phyloP scores from a whole-genome alignment of 129 eudicot species.

The Dittrichia graveolens region DNA sequence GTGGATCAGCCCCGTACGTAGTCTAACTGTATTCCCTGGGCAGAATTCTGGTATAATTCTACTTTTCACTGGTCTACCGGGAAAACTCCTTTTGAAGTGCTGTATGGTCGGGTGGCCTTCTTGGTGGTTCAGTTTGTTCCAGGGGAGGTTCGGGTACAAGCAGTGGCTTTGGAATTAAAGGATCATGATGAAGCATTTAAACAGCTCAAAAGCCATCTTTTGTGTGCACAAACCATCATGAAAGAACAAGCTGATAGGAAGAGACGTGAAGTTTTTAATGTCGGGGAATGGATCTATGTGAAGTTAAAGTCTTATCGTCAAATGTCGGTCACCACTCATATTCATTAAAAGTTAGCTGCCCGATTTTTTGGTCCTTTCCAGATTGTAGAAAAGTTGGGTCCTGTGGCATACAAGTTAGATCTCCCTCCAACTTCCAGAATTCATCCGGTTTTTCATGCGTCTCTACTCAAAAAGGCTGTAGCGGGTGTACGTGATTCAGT shows the following conservation, averaged over 20 bases:
- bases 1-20: not conserved
- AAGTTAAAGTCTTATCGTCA: not conserved
- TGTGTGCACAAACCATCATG: not conserved
- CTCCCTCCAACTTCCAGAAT: not conserved
- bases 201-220: not conserved
- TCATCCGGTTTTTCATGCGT: slow-evolving; percentile 19
- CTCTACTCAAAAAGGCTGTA: not conserved
- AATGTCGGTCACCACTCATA: not conserved
- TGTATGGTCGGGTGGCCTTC: slow-evolving; percentile 7
- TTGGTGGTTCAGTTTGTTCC: not conserved
- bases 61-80: not conserved
- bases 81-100: slow-evolving; percentile 11
- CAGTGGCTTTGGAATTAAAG: not conserved
- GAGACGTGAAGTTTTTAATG: not conserved
- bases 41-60: slow-evolving; percentile 21
- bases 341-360: too few species aligned
- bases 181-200: not conserved
- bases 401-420: not conserved
- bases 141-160: not conserved
- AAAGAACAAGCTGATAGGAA: not conserved
- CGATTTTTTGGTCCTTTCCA: slow-evolving; percentile 1
- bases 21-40: slow-evolving; percentile 1
- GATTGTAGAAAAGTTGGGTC: not conserved
- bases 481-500: not conserved
- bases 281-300: slow-evolving; percentile 9